phyloP scores from a whole-genome alignment of 805 yeast species.

The Ogataea zsoltii region DNA sequence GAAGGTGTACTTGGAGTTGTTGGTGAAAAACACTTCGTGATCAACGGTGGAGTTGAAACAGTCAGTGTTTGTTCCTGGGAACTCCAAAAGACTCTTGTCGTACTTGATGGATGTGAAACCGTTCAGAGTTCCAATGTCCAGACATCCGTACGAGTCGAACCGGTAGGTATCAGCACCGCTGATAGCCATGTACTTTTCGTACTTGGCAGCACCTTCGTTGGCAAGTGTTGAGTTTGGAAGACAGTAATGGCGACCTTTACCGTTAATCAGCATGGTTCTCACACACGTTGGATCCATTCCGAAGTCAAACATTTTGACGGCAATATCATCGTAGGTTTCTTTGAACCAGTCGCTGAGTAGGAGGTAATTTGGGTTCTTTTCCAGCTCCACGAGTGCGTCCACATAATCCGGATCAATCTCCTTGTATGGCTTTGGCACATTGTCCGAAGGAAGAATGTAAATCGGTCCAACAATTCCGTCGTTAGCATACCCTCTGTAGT shows the following conservation, averaged over 20 bases:
- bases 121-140: background rate
- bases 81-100: background rate
- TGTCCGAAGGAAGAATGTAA: background rate
- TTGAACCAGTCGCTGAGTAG: background rate
- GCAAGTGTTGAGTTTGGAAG: background rate
- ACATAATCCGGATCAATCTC: background rate
- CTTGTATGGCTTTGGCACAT: background rate
- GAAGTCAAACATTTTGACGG: background rate
- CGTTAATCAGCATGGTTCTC: background rate
- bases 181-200: background rate
- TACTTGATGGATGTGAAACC: background rate
- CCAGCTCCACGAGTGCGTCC: background rate
- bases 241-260: conserved; percentile 1
- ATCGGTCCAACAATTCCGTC: background rate
- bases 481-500: background rate
- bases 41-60: background rate
- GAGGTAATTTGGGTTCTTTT: background rate
- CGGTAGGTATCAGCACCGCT: background rate
- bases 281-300: conserved; percentile 2
- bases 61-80: background rate
- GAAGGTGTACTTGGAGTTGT: background rate
- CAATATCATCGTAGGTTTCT: background rate
- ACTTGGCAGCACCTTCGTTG: background rate
- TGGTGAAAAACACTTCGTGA: background rate
- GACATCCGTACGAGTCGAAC: background rate